A percentile compares a stretch with the other conserved stretches of the same genome.
Evolutionary conservation across 73 alveolate species (phyloP).

Genomic region (Breviolum minutum): DNA sequence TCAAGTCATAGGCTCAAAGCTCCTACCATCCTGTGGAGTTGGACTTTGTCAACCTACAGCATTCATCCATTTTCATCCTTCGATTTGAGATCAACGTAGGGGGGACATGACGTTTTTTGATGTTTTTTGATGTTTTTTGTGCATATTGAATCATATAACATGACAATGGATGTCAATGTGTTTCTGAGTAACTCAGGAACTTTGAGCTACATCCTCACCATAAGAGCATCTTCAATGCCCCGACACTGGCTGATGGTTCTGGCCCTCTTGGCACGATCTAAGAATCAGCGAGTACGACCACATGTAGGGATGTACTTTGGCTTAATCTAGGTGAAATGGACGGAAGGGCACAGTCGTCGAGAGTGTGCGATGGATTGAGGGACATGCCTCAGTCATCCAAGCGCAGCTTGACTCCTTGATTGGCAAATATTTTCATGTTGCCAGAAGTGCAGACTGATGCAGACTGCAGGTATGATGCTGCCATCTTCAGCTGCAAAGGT

Average conservation of each 20-base stretch:
- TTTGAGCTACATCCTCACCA: conserved; percentile 40
- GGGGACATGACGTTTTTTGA: background rate
- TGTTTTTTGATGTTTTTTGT: background rate
- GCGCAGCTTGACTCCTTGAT: no score
- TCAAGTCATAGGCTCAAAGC: no score
- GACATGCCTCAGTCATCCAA: no score
- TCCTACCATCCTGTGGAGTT: no score
- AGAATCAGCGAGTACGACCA: background rate
- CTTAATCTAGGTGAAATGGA: background rate
- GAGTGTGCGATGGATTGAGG: no score
- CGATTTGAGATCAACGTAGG: background rate
- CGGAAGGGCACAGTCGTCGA: no score
- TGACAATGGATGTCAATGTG: background rate
- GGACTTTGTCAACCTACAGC: no score
- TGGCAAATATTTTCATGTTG: background rate
- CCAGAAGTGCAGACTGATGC: background rate
- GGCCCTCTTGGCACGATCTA: background rate
- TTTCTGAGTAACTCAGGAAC: background rate
- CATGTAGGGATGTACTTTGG: conserved; percentile 7
- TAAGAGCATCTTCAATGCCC: conserved; percentile 24
- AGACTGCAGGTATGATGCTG: conserved; percentile 32
- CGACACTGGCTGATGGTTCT: conserved; percentile 33
- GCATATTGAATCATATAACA: background rate
- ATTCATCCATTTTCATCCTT: no score
- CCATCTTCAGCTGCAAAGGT: conserved; percentile 53